Base-by-base conservation (phyloP, 2,329 filamentous ascomycete species). In the Fusarium xyrophilum region DNA sequence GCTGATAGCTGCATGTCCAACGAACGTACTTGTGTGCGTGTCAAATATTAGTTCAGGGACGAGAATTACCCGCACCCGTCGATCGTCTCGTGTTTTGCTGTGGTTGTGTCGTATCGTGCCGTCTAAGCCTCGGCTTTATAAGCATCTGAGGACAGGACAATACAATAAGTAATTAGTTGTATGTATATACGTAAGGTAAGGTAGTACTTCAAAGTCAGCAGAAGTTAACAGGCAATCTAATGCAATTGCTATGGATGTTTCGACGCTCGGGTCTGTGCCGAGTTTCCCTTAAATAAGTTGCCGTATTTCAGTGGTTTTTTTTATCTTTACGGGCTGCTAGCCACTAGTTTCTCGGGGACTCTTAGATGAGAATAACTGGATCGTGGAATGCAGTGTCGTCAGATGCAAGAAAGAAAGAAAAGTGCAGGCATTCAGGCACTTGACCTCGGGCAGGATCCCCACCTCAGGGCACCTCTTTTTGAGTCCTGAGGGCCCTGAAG, bases 1-100 rank as follows among this genome's bases (percentile, higher is more conserved):
- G 15, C n/a, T 23, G 30, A 32, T 23, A 23, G 30, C 28, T 48
- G 15, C 32, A 48, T n/a, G 15, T 23, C 19, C 10, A 35, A 33
- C 21, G 32, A 17, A 33, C 15, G 38, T 43, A 33, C n/a, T 42
- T 25, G 25, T 35, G 47, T 56, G 38, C 28, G 54, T 60, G 38
- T 47, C 63, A 28, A 54, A 10, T 63, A 65, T 69, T 67, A 68
- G 59, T 54, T 70, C 67, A 69, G 67, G 67, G 67, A 63, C 35
- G 38, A 66, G 57, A 39, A 60, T 57, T 62, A 67, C 62, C 32
- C 39, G 38, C 51, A 52, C 53, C 47, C 33, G 50, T 60, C 36
- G 53, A 64, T 48, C 46, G 38, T 48, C 32, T 50, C 25, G 63
- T 51, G 44, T 54, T 56, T 33, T 48, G 35, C 32, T 51, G 32